A percentile compares a stretch with the other conserved stretches of the same genome.
phyloP scores from a whole-genome alignment of 192 early-diverging fungal species.

The Podila horticola region DNA sequence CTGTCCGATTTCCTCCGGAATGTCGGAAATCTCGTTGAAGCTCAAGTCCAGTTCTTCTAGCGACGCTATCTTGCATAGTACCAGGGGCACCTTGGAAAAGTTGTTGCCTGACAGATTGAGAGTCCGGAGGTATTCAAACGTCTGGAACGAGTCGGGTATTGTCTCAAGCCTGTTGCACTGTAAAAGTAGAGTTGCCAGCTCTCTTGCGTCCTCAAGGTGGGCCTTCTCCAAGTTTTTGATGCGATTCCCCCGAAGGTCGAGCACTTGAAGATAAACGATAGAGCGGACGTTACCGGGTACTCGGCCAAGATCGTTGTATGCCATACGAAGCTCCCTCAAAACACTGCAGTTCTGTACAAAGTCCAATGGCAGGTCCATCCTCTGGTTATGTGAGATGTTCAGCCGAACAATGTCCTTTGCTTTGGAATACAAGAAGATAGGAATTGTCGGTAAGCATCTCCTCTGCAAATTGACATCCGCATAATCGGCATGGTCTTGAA shows the following conservation, averaged over 20 bases:
- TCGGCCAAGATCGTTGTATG: slow-evolving; percentile 73
- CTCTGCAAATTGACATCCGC: slow-evolving; percentile 77
- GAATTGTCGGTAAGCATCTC: slow-evolving; percentile 81
- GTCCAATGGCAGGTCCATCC: slow-evolving; percentile 84
- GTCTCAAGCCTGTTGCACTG: slow-evolving; percentile 79
- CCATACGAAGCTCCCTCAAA: slow-evolving; percentile 73
- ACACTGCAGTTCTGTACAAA: slow-evolving; percentile 81
- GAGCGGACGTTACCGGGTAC: slow-evolving; percentile 76
- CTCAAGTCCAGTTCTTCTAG: slow-evolving; percentile 81
- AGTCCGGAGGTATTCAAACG: slow-evolving; percentile 66
- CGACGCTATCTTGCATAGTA: slow-evolving; percentile 67
- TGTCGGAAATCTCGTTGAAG: slow-evolving; percentile 81
- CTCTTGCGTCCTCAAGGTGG: slow-evolving; percentile 68
- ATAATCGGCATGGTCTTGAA: slow-evolving; percentile 48
- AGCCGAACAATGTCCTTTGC: slow-evolving; percentile 78
- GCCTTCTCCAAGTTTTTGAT: slow-evolving; percentile 72
- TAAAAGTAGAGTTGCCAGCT: slow-evolving; percentile 70
- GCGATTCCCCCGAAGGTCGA: slow-evolving; percentile 85
- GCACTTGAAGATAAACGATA: slow-evolving; percentile 69
- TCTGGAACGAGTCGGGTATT: slow-evolving; percentile 72
- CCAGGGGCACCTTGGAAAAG: slow-evolving; percentile 71
- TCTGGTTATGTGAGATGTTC: slow-evolving; percentile 85
- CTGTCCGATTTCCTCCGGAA: slow-evolving; percentile 79
- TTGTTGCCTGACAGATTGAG: slow-evolving; percentile 88
- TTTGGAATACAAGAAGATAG: slow-evolving; percentile 77